phyloP scores from a whole-genome alignment of 2,329 filamentous ascomycete species.

The Gliomastix tumulicola region DNA sequence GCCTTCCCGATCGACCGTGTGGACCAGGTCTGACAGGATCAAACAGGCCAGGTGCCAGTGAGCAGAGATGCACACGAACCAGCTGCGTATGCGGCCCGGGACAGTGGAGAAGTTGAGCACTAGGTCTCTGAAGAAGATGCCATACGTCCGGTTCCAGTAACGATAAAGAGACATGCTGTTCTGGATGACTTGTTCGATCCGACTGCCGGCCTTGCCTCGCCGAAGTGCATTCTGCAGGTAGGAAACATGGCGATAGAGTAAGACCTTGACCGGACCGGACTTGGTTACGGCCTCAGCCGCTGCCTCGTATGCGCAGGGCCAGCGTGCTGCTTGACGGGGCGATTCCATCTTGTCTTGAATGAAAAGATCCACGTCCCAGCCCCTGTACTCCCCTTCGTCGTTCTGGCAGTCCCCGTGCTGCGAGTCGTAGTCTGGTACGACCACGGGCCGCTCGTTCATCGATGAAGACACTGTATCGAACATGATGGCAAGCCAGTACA shows the following conservation, averaged over 20 bases:
- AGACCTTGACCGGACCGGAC: slow-evolving; percentile 49
- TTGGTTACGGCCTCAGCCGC: slow-evolving; percentile 40
- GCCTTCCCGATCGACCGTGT: slow-evolving; percentile 35
- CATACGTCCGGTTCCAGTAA: slow-evolving; percentile 46
- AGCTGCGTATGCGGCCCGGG: slow-evolving; percentile 46
- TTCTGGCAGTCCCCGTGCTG: slow-evolving; percentile 12
- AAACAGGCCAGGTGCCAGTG: slow-evolving; percentile 52
- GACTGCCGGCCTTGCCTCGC: slow-evolving; percentile 20
- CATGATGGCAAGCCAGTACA: slow-evolving; percentile 55
- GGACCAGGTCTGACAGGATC: slow-evolving; percentile 45
- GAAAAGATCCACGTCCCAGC: slow-evolving; percentile 13
- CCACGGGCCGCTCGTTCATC: slow-evolving; percentile 32
- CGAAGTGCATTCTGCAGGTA: slow-evolving; percentile 44
- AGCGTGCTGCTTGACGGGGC: slow-evolving; percentile 19
- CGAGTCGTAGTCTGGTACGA: slow-evolving; percentile 28
- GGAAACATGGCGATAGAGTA: slow-evolving; percentile 47
- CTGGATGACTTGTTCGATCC: slow-evolving; percentile 39
- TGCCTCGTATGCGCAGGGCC: slow-evolving; percentile 46
- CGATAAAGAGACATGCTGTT: slow-evolving; percentile 40
- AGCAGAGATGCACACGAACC: slow-evolving; percentile 48
- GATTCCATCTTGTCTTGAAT: slow-evolving; percentile 16
- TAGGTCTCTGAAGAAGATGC: slow-evolving; percentile 42
- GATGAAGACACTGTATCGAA: slow-evolving; percentile 50
- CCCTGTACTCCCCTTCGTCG: slow-evolving; percentile 1
- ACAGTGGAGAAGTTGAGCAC: slow-evolving; percentile 38